Evolutionary conservation across 2,329 filamentous ascomycete genomes (phyloP), one percentile per base, ranked within the genome.

Genomic region (Epichloe glyceriae): DNA sequence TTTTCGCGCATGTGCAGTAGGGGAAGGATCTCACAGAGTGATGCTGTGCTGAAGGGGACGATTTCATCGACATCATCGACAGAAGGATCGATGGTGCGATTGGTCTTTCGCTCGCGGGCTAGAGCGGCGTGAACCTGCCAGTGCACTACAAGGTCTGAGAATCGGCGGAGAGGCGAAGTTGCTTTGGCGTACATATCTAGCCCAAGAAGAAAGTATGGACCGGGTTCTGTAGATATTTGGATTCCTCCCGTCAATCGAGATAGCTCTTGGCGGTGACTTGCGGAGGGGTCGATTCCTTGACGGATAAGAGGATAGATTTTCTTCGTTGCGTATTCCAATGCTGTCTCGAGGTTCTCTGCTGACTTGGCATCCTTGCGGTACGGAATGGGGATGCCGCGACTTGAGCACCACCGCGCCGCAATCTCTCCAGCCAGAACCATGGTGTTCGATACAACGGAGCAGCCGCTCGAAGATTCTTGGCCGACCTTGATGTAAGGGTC

Each of bases 91-190:
- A 68, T 54, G 14, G 49, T 52, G 17, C 60, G 56, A 41, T 59
- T 52, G 22, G 54, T 54, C 38, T 66, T 58, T 8, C 71, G 67
- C 56, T 76, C 73, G 52, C 71, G 64, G 14, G 68, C 66, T 34
- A 85, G 65, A 10, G 78, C 74, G 2, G 74, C 75, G 58, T 83
- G 75, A 54, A 85, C 77, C 62, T 85, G 81, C 78, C 79, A 85
- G 65, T 85, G 81, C 2, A 77, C 73, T 34, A 85, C 61, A 45
- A 85, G 66, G 62, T 86, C 82, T 5, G 70, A 65, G 63, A 75
- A 85, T 42, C 82, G 75, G 35, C 82, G 78, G n/a, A 86, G 70
- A 17, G 82, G 82, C 47, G 78, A 82, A 7, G 82, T 85, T 39
- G 75, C 75, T 56, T 82, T 83, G 52, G 76, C 68, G 62, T 85